Evolutionary conservation across 176 grass and related monocot genomes (phyloP), one percentile per base, ranked within the genome.

Genomic region (Phoenix dactylifera): DNA sequence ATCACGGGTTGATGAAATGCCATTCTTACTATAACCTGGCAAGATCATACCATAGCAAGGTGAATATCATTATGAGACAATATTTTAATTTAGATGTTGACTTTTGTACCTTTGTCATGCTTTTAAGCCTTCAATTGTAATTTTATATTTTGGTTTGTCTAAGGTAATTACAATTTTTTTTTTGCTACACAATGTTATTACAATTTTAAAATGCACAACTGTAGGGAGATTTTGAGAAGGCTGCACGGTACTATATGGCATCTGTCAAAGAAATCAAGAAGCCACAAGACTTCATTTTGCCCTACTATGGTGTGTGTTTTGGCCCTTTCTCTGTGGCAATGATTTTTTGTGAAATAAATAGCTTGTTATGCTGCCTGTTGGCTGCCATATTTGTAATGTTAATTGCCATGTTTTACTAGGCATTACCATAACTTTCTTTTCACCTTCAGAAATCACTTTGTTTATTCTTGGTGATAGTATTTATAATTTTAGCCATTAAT

Each of bases 1-100:
- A 76, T 66, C 83, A 96, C 67, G 77, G 59, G 20, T 70, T 87
- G 4, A 78, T 87, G 72, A 96, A 96, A 65, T 80, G 86, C 63
- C 91, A 96, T 51, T 77, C 91, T 50, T 96, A 82, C 72, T 96
- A 96, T 54, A 96, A 96, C 72, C 74, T 96, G 74, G 91, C 83
- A 29, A 83, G 91, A 79, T 96, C 91, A 29, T 96, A 96, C 75
- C 91, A 96, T 56, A 89, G 86, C 68, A 96, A 96, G 91, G 91
- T 90, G 59, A 52, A 72, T 44, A 44, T 44, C 6, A 44, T 44
- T 44, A 44, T 44, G 35, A 44, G 10, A 12, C 35, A 35, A 35
- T 14, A 14, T 44, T 44, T 44, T 44, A 44, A 44, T 44, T 44
- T 44, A 44, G 35, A 44, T 14, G 35, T 44, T 44, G 35, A 44